Percentiles rank a stretch among this genome's conserved stretches.
phyloP scores from a whole-genome alignment of 2,329 filamentous ascomycete genomes.

The Incumbomyces lentus region DNA sequence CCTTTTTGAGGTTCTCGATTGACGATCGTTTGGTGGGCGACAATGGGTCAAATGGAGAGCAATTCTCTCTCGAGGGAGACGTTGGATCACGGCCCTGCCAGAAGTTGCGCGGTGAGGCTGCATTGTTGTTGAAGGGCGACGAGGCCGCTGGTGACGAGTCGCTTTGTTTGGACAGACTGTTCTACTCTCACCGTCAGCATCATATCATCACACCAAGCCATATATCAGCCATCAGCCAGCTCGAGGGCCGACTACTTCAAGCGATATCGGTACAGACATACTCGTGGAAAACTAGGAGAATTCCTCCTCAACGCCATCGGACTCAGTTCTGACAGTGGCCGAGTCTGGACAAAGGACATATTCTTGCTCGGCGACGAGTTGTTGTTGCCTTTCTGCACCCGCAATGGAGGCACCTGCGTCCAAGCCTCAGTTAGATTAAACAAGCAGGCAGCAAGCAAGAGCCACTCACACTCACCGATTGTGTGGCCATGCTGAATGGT shows the following conservation, averaged over 20 bases:
- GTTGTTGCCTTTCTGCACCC: constrained; percentile 25
- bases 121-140: constrained; percentile 54
- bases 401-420: constrained; percentile 24
- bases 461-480: constrained; percentile 12
- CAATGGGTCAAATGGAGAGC: constrained; percentile 45
- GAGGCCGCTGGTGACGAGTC: constrained; percentile 79
- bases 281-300: constrained; percentile 80
- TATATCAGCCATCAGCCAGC: no score
- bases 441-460: background rate
- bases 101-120: constrained; percentile 71
- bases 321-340: constrained; percentile 80
- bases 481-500: constrained; percentile 15
- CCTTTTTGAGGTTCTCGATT: constrained; percentile 88
- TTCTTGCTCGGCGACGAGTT: constrained; percentile 50
- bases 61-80: constrained; percentile 65
- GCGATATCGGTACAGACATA: constrained; percentile 47
- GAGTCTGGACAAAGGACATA: constrained; percentile 47
- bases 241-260: background rate
- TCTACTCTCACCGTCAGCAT: constrained; percentile 12
- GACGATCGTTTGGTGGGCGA: constrained; percentile 72
- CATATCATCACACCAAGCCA: no score
- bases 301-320: constrained; percentile 79
- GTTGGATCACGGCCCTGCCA: constrained; percentile 65
- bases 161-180: constrained; percentile 43
- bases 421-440: background rate